Percentiles rank a stretch among this genome's conserved stretches.
Conservation (phyloP, 306 rosid genomes). For the Glycyrrhiza uralensis region DNA sequence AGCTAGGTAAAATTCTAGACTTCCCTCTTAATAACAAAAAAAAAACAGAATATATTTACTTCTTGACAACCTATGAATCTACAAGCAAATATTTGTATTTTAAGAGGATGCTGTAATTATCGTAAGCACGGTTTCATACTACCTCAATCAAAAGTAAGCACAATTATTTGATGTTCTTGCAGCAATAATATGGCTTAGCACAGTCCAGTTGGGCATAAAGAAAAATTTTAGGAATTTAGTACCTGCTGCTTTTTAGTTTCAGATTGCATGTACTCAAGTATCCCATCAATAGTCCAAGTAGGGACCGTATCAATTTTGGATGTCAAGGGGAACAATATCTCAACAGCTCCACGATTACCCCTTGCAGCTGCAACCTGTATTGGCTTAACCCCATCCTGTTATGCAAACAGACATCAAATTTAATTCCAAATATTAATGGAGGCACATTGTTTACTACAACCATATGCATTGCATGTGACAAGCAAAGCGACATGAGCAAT, state of each 20-base stretch:
- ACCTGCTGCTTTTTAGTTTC: slow-evolving; percentile 68
- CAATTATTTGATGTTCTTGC: background rate
- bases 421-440: slow-evolving; percentile 16
- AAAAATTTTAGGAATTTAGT: slow-evolving; percentile 7
- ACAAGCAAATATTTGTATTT: background rate
- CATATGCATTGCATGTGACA: background rate
- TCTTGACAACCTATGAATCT: background rate
- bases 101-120: background rate
- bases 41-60: slow-evolving; percentile 1
- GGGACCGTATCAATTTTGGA: slow-evolving; percentile 57
- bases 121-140: background rate
- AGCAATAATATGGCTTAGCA: slow-evolving; percentile 4
- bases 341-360: slow-evolving; percentile 61
- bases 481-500: background rate
- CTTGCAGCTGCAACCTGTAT: slow-evolving; percentile 75
- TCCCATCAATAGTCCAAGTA: slow-evolving; percentile 73
- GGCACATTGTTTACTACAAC: background rate
- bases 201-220: background rate
- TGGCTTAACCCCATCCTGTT: slow-evolving; percentile 85
- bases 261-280: slow-evolving; percentile 64
- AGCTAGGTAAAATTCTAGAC: background rate
- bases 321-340: slow-evolving; percentile 76
- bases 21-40: background rate
- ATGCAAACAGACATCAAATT: slow-evolving; percentile 30
- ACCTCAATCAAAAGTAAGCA: slow-evolving; percentile 1